Percentiles rank a stretch among this genome's conserved stretches.
phyloP scores from a whole-genome alignment of 257 asterid genomes.

The Solanum bukasovii region DNA sequence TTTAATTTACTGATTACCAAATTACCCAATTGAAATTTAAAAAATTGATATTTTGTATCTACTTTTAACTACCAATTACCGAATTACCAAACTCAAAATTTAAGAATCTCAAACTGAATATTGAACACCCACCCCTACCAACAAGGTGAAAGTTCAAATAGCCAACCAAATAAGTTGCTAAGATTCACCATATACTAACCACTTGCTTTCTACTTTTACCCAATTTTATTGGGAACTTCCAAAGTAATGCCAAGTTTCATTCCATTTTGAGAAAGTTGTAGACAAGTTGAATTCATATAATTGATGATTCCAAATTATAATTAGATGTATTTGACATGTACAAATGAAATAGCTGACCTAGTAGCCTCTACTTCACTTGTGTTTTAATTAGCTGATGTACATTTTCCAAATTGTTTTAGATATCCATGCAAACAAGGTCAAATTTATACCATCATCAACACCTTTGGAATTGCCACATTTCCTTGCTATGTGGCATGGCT shows the following conservation, averaged over 20 bases:
- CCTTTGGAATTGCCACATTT: constrained; percentile 5
- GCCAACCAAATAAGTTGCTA: too few species aligned
- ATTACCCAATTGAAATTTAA: too few species aligned
- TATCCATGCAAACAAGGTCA: constrained; percentile 4
- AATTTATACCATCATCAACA: constrained; percentile 2
- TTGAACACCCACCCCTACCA: neutral
- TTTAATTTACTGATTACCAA: neutral
- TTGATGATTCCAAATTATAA: neutral
- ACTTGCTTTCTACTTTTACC: neutral
- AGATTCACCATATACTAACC: neutral
- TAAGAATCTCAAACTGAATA: neutral
- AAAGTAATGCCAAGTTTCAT: neutral
- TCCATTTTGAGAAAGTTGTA: neutral
- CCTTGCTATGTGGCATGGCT: constrained; percentile 10
- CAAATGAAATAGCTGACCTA: neutral
- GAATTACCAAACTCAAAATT: neutral
- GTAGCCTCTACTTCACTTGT: neutral
- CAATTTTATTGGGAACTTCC: neutral
- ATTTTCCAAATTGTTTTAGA: neutral
- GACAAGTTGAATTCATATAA: neutral
- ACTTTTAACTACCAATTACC: neutral
- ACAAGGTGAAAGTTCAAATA: neutral
- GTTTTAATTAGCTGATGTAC: neutral
- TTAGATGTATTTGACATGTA: neutral
- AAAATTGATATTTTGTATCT: too few species aligned